Evolutionary conservation across 2,329 filamentous ascomycete genomes (phyloP), one percentile per base, ranked within the genome.

Genomic region (Fusarium denticulatum): DNA sequence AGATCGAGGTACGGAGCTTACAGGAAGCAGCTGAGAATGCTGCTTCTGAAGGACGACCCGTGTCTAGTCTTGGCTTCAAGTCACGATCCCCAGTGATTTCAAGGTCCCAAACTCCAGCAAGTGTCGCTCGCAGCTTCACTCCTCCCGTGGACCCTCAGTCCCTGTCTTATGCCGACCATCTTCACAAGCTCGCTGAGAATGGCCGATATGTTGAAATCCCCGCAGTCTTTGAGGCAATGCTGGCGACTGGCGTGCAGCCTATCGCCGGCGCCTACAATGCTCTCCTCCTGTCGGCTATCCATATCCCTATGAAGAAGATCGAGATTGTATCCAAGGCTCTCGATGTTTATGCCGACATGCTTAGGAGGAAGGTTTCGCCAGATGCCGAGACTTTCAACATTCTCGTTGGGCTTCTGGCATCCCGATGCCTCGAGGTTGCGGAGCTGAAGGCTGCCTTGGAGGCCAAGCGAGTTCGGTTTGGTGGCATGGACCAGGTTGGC

Each of bases 341-440:
- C 59, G 95, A 97, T 84, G 93, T 99, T 59, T 99, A 98, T 82
- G 93, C 95, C 22, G 95, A 98, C 81, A 98, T 99, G 96, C 90
- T 97, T 76, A 91, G 92, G 74, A 93, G 95, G 73, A 92, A 92
- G 76, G 92, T 98, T 30, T 85, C 89, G 26, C 95, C 96, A 13
- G 92, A 98, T 80, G 91, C 91, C 60, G 90, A 93, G 64, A 98
- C 96, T 1, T 98, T 97, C 83, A 91, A 94, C 79, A 95, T 95
- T 39, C 86, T 99, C 24, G 93, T 99, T 62, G 91, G 93, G 65
- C 86, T 98, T 43, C 87, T 99, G 59, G 93, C 95, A 24, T 89
- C 91, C 20, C 91, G 95, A 73, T 95, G 94, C 43, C 87, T 97
- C 52, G 93, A 97, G 79, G 92, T 96, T 13, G 88, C 92, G 28